A percentile compares a stretch with the other conserved stretches of the same genome.
phyloP scores from a whole-genome alignment of 495 filamentous ascomycete genomes.

The Melanomma pulvis-pyrius region DNA sequence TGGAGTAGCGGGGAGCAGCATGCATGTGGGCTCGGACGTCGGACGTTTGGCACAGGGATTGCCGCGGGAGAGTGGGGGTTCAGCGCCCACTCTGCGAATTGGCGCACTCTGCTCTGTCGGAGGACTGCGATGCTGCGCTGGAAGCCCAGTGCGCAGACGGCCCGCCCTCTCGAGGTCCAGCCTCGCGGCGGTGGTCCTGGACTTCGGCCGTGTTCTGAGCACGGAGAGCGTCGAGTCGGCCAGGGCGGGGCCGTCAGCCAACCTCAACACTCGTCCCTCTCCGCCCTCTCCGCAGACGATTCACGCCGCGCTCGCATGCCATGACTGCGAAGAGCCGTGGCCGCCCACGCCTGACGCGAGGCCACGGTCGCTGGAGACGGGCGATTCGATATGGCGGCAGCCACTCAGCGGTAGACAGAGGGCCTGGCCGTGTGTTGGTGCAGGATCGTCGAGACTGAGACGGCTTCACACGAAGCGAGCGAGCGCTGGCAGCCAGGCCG shows the following conservation, averaged over 20 bases:
- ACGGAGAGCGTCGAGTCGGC: too few relatives aligned
- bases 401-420: background rate
- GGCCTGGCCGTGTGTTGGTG: constrained; percentile 9
- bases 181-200: background rate
- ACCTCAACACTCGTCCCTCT: too few relatives aligned
- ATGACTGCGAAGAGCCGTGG: too few relatives aligned
- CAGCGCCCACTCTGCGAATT: constrained; percentile 9
- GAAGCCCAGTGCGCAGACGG: background rate
- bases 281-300: too few relatives aligned
- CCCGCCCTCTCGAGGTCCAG: background rate
- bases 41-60: background rate
- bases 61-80: background rate
- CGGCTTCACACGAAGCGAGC: background rate
- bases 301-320: too few relatives aligned
- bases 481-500: background rate
- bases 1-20: background rate
- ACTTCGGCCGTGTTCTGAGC: too few relatives aligned
- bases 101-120: background rate
- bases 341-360: background rate
- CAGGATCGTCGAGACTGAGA: background rate
- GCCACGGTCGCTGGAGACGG: background rate
- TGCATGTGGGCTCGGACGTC: background rate
- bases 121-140: constrained; percentile 6
- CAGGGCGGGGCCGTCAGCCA: too few relatives aligned
- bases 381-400: background rate